These are phyloP conservation scores for Chaetomium globosum DNA, from an alignment of 2,329 filamentous ascomycete species.

Conservation along the genomic window DNA sequence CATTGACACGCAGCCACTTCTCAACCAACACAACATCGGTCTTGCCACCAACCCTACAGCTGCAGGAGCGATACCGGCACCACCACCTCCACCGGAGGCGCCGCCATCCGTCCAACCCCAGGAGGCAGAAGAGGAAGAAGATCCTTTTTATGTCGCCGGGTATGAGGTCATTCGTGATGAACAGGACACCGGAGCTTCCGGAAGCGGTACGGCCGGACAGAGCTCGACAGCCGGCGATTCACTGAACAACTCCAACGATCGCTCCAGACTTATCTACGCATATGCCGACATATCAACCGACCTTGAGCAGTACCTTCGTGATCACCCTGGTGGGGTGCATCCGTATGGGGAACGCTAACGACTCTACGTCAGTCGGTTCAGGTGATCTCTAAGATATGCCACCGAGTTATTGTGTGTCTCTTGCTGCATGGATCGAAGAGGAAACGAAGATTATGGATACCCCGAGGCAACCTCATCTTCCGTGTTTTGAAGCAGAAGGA, in stretches of 20 bases:
- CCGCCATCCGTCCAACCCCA: not conserved
- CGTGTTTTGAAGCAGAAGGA: not conserved
- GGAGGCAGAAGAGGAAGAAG: too few species aligned
- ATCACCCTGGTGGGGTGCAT: too few species aligned
- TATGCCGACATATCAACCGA: not conserved
- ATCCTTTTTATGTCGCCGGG: conserved; percentile 10
- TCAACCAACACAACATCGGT: conserved; percentile 16
- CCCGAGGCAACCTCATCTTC: not conserved
- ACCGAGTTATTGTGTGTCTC: not conserved
- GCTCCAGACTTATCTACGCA: not conserved
- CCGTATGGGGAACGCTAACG: not conserved
- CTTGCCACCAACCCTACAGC: not conserved
- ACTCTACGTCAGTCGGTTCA: not conserved
- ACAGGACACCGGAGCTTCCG: not conserved
- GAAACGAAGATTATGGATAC: conserved; percentile 18
- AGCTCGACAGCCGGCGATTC: not conserved
- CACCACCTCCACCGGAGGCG: not conserved
- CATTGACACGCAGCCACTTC: conserved; percentile 36
- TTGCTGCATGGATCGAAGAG: not conserved
- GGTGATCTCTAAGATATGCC: not conserved
- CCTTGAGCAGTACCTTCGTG: not conserved
- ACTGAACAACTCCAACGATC: not conserved
- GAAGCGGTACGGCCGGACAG: not conserved
- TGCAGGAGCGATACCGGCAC: not conserved
- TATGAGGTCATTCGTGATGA: not conserved